Conservation (phyloP, 2,329 filamentous ascomycete species). For the Trichoderma cornu-damae region DNA sequence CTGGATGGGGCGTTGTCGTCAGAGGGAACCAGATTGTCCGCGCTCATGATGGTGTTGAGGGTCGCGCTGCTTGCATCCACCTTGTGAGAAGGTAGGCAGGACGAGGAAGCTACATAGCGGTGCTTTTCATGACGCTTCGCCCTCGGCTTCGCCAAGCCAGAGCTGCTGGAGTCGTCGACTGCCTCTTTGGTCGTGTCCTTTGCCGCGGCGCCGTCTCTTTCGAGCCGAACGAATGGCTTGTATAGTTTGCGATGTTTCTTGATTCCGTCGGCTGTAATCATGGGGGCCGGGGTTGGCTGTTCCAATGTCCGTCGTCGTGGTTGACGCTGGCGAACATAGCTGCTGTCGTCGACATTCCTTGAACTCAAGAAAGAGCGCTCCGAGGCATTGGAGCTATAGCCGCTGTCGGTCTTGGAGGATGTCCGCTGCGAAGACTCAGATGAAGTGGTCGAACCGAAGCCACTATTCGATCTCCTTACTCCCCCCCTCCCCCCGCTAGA, state of each 20-base stretch:
- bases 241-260: constrained; percentile 10
- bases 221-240: constrained; percentile 12
- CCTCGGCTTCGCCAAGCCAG: background rate
- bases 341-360: background rate
- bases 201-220: background rate
- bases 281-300: background rate
- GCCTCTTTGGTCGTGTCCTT: background rate
- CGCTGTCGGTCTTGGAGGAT: constrained; percentile 41
- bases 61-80: constrained; percentile 43
- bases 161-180: background rate
- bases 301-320: background rate
- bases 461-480: constrained; percentile 12
- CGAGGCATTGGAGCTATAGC: constrained; percentile 57
- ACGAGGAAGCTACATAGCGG: constrained; percentile 31
- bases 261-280: background rate
- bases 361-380: constrained; percentile 45
- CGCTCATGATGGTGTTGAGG: constrained; percentile 47
- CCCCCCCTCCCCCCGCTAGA: background rate
- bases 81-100: constrained; percentile 36
- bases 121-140: constrained; percentile 8
- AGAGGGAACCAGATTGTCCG: constrained; percentile 39
- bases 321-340: background rate
- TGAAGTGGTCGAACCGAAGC: constrained; percentile 1
- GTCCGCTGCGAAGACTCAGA: constrained; percentile 19
- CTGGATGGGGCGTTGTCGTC: background rate